Evolutionary conservation across 352 stramenopile genomes (phyloP).

Genomic region (Halophytophthora polymorphica): DNA sequence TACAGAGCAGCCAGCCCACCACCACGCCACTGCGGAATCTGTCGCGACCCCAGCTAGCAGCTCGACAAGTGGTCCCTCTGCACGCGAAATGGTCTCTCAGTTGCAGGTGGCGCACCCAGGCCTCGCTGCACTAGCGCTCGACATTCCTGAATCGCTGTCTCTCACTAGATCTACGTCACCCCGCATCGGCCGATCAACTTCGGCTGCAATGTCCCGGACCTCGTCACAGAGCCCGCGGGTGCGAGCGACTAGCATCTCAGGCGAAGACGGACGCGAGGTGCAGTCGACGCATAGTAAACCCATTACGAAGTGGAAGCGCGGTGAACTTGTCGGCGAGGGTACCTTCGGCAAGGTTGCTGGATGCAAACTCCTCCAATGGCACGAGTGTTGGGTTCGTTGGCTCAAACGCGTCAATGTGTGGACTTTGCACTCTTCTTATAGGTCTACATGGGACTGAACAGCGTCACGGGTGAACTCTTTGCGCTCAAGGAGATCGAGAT

Average conservation of each 20-base stretch:
- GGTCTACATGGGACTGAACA: constrained; percentile 96
- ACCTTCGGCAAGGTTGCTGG: constrained; percentile 87
- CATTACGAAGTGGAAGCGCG: constrained; percentile 89
- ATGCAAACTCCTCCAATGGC: not conserved
- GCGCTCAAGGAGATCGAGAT: constrained; percentile 90
- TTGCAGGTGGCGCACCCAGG: constrained; percentile 28
- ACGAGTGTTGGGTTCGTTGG: not conserved
- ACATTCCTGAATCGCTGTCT: constrained; percentile 33
- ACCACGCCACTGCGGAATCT: constrained; percentile 3
- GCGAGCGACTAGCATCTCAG: constrained; percentile 14
- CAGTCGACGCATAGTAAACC: constrained; percentile 25
- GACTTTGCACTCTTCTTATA: constrained; percentile 5
- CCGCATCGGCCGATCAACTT: constrained; percentile 26
- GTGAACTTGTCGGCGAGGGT: constrained; percentile 92
- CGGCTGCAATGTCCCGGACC: constrained; percentile 27
- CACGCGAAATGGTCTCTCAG: constrained; percentile 33
- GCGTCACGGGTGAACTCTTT: constrained; percentile 88
- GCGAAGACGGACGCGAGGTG: too few species aligned
- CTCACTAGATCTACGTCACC: constrained; percentile 53
- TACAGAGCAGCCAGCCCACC: constrained; percentile 2
- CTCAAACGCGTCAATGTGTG: too few species aligned
- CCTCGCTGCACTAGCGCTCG: constrained; percentile 11
- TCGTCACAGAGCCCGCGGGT: constrained; percentile 8
- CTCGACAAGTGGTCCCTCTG: constrained; percentile 19
- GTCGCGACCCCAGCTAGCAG: too few species aligned